Evolutionary conservation across 2,329 filamentous ascomycete species (phyloP), one percentile per base, ranked within the genome.

Genomic region (Epichloe uncinata): DNA sequence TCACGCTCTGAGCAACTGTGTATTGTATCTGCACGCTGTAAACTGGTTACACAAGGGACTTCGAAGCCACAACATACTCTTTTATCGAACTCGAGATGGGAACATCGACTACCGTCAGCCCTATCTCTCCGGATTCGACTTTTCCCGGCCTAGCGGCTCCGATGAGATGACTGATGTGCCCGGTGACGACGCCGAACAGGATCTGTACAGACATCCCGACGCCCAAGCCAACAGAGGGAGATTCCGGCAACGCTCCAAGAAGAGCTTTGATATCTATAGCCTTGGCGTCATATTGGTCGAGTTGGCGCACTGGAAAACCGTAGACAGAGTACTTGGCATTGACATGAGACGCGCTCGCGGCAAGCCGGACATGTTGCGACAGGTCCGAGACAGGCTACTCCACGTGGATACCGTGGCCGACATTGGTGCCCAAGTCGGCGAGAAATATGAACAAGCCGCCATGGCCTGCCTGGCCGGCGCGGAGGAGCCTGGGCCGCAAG

Each of bases 41-140:
- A 71, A 76, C 52, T 79, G 75, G 75, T 66, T 79, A 5, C 76
- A 79, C 64, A 79, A 80, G 55, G 74, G 74, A n/a, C 64, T 79
- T 5, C 71, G 75, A 12, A 72, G 69, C 51, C 64, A 73, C 49
- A 78, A 76, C 56, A 66, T 79, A 33, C 58, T 79, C 11, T 77
- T 79, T 59, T 77, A 76, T 57, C 62, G 62, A 34, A 53, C 57
- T 30, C 51, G 51, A 30, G 43, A 51, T 20, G 62, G 60, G 52
- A 49, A 53, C 20, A 61, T 72, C 41, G 63, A 71, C 51, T 69
- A 68, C 50, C 54, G 56, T 11, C 60, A 63, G 34, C 73, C 73
- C 0, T 71, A 67, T 52, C 63, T 78, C 37, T 73, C 70, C 1
- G 75, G 75, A 35, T 79, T 79, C 60, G 75, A 78, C 53, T 78